phyloP scores from a whole-genome alignment of 371 early-diverging fungal genomes.

The Entomophthora muscae region DNA sequence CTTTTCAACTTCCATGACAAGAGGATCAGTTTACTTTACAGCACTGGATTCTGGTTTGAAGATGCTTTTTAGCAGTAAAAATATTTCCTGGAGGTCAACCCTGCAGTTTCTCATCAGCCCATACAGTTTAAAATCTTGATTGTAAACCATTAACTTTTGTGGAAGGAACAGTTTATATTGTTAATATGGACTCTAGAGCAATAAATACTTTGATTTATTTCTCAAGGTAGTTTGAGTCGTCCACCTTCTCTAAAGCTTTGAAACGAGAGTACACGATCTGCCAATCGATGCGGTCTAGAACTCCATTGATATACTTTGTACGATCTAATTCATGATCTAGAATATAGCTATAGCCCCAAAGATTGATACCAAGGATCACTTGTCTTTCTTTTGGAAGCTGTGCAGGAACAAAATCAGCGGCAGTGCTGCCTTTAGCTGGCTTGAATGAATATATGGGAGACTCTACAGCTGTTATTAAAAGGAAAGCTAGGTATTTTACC shows the following conservation, averaged over 20 bases:
- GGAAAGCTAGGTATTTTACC: neutral
- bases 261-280: neutral
- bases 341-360: conserved; percentile 7
- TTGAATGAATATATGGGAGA: neutral
- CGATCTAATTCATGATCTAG: conserved; percentile 8
- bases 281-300: neutral
- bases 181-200: too few relatives aligned
- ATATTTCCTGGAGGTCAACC: too few relatives aligned
- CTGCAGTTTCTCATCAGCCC: too few relatives aligned
- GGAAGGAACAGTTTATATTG: too few relatives aligned
- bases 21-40: too few relatives aligned
- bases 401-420: neutral
- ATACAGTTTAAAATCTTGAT: too few relatives aligned
- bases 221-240: too few relatives aligned
- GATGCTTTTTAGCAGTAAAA: too few relatives aligned
- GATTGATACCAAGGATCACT: neutral
- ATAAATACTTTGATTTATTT: too few relatives aligned
- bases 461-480: neutral
- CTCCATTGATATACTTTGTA: neutral
- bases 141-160: too few relatives aligned
- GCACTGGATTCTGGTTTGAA: too few relatives aligned
- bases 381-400: neutral
- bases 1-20: too few relatives aligned
- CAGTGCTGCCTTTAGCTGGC: neutral
- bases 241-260: neutral